These are phyloP conservation scores for Daphne laureola DNA, from an alignment of 441 rosid species.

Conservation along the genomic window DNA sequence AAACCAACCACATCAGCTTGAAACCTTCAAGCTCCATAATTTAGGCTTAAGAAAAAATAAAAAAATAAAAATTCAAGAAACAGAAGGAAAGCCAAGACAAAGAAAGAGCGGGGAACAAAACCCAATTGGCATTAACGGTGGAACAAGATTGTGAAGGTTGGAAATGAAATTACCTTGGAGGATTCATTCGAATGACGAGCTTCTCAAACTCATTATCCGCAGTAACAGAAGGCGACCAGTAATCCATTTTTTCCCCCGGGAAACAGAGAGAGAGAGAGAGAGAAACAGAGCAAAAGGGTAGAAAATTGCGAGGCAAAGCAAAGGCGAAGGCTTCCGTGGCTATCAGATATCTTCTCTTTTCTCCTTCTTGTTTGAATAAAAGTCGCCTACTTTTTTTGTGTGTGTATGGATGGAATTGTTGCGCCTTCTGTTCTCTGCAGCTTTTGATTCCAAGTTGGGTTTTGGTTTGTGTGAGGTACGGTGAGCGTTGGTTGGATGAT, in stretches of 20 bases:
- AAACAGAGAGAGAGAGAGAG: no score
- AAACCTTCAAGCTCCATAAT: constrained; percentile 10
- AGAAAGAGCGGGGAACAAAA: constrained; percentile 1
- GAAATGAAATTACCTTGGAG: constrained; percentile 42
- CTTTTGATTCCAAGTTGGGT: constrained; percentile 17
- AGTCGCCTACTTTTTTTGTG: background rate
- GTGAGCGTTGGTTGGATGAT: constrained; percentile 16
- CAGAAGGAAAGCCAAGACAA: background rate
- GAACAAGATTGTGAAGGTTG: background rate
- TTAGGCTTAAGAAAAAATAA: constrained; percentile 1
- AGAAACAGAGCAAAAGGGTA: background rate
- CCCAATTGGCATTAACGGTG: background rate
- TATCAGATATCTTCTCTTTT: background rate
- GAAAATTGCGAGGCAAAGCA: background rate
- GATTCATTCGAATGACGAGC: constrained; percentile 72
- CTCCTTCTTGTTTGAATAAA: background rate
- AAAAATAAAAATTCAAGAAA: constrained; percentile 11
- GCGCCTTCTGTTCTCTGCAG: constrained; percentile 2
- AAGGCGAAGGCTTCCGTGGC: background rate
- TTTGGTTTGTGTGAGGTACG: constrained; percentile 7
- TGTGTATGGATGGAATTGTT: background rate
- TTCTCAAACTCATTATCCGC: constrained; percentile 66
- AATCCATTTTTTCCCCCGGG: constrained; percentile 41
- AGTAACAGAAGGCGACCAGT: constrained; percentile 44
- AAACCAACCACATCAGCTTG: constrained; percentile 13